Conservation (phyloP, 2,329 filamentous ascomycete species). For the Xylaria sp. region DNA sequence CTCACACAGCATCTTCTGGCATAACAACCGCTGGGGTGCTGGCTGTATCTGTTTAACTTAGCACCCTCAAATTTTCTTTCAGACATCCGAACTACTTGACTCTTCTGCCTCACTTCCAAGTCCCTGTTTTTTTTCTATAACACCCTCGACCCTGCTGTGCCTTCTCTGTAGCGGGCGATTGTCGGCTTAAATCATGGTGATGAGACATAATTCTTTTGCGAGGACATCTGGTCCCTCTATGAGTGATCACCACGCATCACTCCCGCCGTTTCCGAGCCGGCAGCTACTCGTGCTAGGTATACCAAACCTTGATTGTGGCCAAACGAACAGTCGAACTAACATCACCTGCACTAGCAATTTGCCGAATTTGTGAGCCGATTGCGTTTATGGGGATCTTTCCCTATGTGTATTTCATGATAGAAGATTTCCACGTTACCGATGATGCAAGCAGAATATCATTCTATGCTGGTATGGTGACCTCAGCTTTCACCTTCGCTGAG, state of each 20-base stretch:
- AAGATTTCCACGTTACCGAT: slow-evolving; percentile 86
- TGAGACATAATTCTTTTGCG: slow-evolving; percentile 44
- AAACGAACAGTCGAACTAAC: slow-evolving; percentile 23
- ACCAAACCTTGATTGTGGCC: slow-evolving; percentile 34
- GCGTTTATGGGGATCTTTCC: slow-evolving; percentile 99
- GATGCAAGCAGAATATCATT: slow-evolving; percentile 84
- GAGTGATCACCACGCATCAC: slow-evolving; percentile 29
- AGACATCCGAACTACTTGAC: slow-evolving; percentile 37
- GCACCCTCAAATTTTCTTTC: slow-evolving; percentile 16
- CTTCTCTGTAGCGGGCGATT: slow-evolving; percentile 30
- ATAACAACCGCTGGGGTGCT: slow-evolving; percentile 23
- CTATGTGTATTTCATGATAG: slow-evolving; percentile 97
- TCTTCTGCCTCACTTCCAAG: neutral
- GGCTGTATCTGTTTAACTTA: slow-evolving; percentile 14
- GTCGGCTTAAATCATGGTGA: slow-evolving; percentile 36
- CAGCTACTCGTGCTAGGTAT: slow-evolving; percentile 55
- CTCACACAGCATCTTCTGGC: slow-evolving; percentile 20
- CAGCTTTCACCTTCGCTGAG: slow-evolving; percentile 94
- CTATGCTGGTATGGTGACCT: slow-evolving; percentile 96
- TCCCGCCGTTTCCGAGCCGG: slow-evolving; percentile 52
- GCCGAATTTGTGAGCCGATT: slow-evolving; percentile 97
- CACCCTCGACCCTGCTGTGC: slow-evolving; percentile 3
- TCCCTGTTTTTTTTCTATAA: slow-evolving; percentile 21
- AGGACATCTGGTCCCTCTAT: slow-evolving; percentile 40
- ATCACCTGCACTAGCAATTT: slow-evolving; percentile 71